phyloP scores from a whole-genome alignment of 345 rosid species.

The Noccaea caerulescens region DNA sequence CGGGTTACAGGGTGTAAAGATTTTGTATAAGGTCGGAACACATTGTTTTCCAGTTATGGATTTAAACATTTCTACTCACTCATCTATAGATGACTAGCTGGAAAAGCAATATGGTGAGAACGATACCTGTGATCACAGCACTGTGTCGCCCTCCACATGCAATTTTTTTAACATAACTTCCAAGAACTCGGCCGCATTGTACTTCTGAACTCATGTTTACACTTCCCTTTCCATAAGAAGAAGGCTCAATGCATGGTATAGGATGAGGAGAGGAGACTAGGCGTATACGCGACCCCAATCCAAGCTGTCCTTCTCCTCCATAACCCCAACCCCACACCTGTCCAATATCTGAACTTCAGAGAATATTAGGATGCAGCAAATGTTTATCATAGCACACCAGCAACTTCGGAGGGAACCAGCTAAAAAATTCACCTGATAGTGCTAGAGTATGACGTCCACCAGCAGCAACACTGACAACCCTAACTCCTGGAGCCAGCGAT shows the following conservation, averaged over 20 bases:
- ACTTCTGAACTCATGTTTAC: slow-evolving; percentile 64
- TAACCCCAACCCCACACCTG: slow-evolving; percentile 99
- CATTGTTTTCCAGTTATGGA: slow-evolving; percentile 18
- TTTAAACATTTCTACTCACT: background rate
- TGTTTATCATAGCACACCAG: slow-evolving; percentile 8
- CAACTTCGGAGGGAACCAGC: background rate
- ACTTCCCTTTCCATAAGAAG: slow-evolving; percentile 61
- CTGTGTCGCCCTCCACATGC: slow-evolving; percentile 99
- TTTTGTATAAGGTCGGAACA: background rate
- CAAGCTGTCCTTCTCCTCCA: slow-evolving; percentile 99
- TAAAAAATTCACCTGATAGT: slow-evolving; percentile 67
- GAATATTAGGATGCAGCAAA: slow-evolving; percentile 49
- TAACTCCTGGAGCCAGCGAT: slow-evolving; percentile 82
- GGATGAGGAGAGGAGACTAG: slow-evolving; percentile 97
- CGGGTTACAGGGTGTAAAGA: background rate
- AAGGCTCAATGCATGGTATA: slow-evolving; percentile 70
- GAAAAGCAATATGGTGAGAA: slow-evolving; percentile 21
- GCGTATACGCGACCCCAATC: slow-evolving; percentile 89
- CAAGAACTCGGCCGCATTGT: slow-evolving; percentile 66
- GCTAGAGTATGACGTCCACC: slow-evolving; percentile 98
- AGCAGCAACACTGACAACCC: slow-evolving; percentile 80
- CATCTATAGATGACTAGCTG: background rate
- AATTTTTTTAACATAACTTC: slow-evolving; percentile 80
- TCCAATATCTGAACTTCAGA: slow-evolving; percentile 77
- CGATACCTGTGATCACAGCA: slow-evolving; percentile 82